Evolutionary conservation across 208 protist genomes (phyloP).

Genomic region (Acanthamoeba castellanii): DNA sequence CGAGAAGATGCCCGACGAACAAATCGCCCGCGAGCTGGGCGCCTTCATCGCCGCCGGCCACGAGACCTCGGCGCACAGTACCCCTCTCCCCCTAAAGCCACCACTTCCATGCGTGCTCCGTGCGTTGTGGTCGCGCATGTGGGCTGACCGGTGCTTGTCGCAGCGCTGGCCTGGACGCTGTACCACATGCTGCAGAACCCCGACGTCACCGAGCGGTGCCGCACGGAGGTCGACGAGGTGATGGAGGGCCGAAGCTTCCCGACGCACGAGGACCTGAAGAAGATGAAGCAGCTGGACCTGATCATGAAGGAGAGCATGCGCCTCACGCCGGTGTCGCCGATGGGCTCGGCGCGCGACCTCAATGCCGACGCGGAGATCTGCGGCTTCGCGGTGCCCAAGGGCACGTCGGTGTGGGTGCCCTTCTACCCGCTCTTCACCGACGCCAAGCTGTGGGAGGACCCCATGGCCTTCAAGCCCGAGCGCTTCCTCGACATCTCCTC

Average conservation of each 20-base stretch:
- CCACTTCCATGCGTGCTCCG: not conserved
- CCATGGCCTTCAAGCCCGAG: not conserved
- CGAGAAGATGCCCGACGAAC: conserved; percentile 18
- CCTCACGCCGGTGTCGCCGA: conserved; percentile 22
- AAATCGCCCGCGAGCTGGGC: conserved; percentile 38
- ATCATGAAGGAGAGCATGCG: conserved; percentile 47
- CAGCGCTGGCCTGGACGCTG: conserved; percentile 1
- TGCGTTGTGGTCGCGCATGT: not conserved
- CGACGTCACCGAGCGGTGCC: not conserved
- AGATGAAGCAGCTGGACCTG: not conserved
- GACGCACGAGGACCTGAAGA: not conserved
- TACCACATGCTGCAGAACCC: conserved; percentile 15
- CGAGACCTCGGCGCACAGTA: conserved; percentile 19
- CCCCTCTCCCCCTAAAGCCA: not conserved
- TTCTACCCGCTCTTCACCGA: conserved; percentile 53
- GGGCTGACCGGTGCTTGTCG: not conserved
- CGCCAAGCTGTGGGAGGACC: not conserved
- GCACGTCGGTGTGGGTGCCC: conserved; percentile 26
- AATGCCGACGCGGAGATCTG: not conserved
- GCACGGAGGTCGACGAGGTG: conserved; percentile 17
- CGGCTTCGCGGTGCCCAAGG: not conserved
- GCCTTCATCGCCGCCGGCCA: conserved; percentile 40
- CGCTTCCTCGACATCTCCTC: conserved; percentile 6
- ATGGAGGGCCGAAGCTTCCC: not conserved
- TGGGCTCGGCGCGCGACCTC: not conserved